Base-by-base conservation (phyloP, 345 rosid species). In the Aquilaria malaccensis region DNA sequence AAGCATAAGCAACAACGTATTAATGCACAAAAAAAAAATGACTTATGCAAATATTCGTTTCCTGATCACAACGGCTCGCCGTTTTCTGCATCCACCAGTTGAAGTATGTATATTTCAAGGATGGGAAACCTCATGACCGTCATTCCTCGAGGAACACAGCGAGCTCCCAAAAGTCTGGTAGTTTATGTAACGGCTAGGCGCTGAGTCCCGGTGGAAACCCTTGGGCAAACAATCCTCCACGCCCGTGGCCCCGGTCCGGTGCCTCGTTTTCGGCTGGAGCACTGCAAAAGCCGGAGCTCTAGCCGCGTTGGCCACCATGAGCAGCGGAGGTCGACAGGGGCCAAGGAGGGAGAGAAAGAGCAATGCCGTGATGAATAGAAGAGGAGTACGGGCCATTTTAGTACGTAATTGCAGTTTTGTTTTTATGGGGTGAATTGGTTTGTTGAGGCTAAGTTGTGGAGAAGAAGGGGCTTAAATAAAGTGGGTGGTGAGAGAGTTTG, bases 141-240 rank as follows among this genome's bases (percentile, higher is more conserved):
- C 7, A 37, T 5, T 0, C 7, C 3, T 11, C 1, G 81, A 50
- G 7, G 70, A 65, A 37, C 84, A 79, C 13, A 75, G 62, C 1
- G 87, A 80, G 43, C 7, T 37, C 29, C 80, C 76, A 10, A 56
- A 70, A 29, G 84, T 73, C 4, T 71, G 59, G 30, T 69, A 56
- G 11, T 85, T 85, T 63, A 73, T 77, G 50, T 82, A 85, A 11
- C 81, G 76, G 55, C 91, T 85, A 0, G 91, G 91, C 0, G 84
- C 91, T 0, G 91, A 85, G 41, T 52, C 65, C 30, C 12, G 72
- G n/a, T 73, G 85, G 52, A 71, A 72, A 9, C 91, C 85, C 59
- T 82, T 85, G 0, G 91, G 91, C 76, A 85, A 11, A 74, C 91
- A 85, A 63, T 62, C 56, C 63, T 70, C 63, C 58, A 75, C 72